Conservation (phyloP, 179 eudicot genomes). For the Patellifolia procumbens region DNA sequence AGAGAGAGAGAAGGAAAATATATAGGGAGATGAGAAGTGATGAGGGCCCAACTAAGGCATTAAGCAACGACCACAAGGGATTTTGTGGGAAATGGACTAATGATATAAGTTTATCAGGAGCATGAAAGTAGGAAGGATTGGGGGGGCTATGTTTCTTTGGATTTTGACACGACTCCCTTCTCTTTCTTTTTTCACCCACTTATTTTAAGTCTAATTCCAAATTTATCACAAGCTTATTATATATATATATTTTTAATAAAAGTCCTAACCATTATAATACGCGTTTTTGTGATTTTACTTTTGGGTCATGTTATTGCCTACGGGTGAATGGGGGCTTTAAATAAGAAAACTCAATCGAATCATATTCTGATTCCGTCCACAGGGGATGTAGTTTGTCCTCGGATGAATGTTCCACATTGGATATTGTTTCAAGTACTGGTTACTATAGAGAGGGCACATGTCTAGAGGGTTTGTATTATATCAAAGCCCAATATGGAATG, state of each 20-base stretch:
- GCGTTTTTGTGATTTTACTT: background rate
- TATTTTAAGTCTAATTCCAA: too few species aligned
- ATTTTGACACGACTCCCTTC: slow-evolving; percentile 32
- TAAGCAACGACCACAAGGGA: slow-evolving; percentile 32
- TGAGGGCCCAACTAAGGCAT: slow-evolving; percentile 16
- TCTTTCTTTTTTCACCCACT: background rate
- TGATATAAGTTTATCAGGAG: slow-evolving; percentile 2
- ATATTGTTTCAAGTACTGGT: too few species aligned
- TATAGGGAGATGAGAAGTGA: slow-evolving; percentile 16
- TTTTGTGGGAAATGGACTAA: slow-evolving; percentile 4
- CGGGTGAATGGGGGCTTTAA: background rate
- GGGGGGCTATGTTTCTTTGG: slow-evolving; percentile 27
- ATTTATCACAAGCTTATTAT: too few species aligned
- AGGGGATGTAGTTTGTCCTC: too few species aligned
- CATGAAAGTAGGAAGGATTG: background rate
- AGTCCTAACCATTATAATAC: background rate
- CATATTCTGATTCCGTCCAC: too few species aligned
- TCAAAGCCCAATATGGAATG: too few species aligned
- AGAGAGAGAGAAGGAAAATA: slow-evolving; percentile 23
- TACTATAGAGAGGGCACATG: too few species aligned
- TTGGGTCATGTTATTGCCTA: slow-evolving; percentile 10
- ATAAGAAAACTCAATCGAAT: background rate
- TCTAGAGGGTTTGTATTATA: too few species aligned
- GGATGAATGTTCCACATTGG: too few species aligned
- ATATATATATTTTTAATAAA: background rate